Percentiles rank a stretch among this genome's conserved stretches.
Conservation (phyloP, 1,284 basidiomycete species). For the Malassezia sp. region DNA sequence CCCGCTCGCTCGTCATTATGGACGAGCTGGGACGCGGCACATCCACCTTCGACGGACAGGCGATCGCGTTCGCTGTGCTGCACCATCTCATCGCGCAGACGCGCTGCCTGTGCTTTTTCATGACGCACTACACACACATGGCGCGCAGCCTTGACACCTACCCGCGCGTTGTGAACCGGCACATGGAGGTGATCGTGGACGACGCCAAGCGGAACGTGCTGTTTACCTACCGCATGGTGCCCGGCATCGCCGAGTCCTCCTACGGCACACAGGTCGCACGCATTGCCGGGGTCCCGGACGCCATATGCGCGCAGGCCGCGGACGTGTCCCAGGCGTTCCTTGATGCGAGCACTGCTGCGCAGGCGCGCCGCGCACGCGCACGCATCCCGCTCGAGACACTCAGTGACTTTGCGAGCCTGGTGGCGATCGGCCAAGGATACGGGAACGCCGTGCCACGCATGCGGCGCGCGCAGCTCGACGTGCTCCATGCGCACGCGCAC, state of each 20-base stretch:
- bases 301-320: constrained; percentile 39
- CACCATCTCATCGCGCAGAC: constrained; percentile 41
- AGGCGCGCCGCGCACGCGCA: constrained; percentile 30
- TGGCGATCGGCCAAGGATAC: constrained; percentile 19
- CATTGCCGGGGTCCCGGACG: constrained; percentile 38
- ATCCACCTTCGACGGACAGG: constrained; percentile 45
- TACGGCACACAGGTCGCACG: constrained; percentile 54
- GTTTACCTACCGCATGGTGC: constrained; percentile 44
- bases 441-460: neutral
- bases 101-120: constrained; percentile 44
- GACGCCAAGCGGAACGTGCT: constrained; percentile 37
- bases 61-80: constrained; percentile 43
- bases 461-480: neutral
- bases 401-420: constrained; percentile 40
- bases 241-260: constrained; percentile 65
- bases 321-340: constrained; percentile 35
- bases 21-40: constrained; percentile 47
- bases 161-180: constrained; percentile 42
- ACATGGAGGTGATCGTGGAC: constrained; percentile 45
- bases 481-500: neutral
- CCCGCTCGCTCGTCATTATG: constrained; percentile 45
- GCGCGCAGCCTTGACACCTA: constrained; percentile 39
- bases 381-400: constrained; percentile 31
- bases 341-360: constrained; percentile 25
- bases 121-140: constrained; percentile 42